A percentile compares a stretch with the other conserved stretches of the same genome.
Conservation (phyloP, 306 rosid genomes). For the Vigna angularis region DNA sequence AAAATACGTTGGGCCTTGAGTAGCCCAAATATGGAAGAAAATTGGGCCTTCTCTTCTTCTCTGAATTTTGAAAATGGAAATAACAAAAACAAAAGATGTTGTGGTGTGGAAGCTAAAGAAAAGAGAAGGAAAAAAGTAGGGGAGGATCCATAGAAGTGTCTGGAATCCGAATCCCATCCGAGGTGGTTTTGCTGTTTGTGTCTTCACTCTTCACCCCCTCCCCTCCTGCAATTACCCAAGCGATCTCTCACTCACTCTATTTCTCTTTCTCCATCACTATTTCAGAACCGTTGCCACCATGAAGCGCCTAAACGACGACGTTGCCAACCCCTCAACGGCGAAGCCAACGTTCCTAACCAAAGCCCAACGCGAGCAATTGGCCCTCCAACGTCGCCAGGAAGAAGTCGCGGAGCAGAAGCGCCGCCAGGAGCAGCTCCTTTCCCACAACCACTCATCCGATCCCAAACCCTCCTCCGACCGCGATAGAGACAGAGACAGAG, state of each 20-base stretch:
- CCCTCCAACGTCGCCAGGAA: conserved; percentile 80
- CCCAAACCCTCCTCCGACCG: conserved; percentile 63
- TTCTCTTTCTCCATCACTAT: neutral
- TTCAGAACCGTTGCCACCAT: neutral
- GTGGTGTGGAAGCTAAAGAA: neutral
- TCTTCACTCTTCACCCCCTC: neutral
- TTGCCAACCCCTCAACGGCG: neutral
- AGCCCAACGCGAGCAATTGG: conserved; percentile 79
- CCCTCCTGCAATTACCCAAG: conserved; percentile 62
- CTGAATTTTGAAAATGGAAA: no score
- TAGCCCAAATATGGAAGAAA: neutral
- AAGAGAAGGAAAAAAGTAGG: neutral
- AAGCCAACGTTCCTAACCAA: conserved; percentile 78
- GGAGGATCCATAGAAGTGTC: neutral
- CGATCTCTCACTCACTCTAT: conserved; percentile 39
- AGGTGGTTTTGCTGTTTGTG: neutral
- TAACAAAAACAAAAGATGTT: no score
- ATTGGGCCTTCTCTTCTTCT: no score
- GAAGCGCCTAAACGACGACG: conserved; percentile 46
- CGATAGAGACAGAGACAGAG: conserved; percentile 39
- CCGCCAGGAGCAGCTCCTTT: conserved; percentile 59
- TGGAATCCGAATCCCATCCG: neutral
- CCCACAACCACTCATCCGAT: conserved; percentile 47
- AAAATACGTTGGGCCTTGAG: no score
- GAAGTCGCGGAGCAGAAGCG: conserved; percentile 61